Conservation (phyloP, 148 eudicot species). For the Camellia lanceoleosa region DNA sequence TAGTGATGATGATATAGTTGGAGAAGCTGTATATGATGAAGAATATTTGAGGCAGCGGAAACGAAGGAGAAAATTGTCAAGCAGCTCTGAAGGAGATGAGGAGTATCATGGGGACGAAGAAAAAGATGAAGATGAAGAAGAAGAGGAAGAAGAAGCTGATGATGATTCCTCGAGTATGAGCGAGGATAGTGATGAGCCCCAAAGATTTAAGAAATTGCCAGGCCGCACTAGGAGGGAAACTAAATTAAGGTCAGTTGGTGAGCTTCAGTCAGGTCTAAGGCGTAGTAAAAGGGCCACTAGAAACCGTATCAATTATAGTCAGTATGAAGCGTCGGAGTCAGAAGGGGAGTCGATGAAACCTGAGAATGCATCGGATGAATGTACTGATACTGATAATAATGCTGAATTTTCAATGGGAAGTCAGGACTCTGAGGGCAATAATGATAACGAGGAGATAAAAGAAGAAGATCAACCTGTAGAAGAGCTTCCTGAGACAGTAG, state of each 20-base stretch:
- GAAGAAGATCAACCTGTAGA: slow-evolving; percentile 27
- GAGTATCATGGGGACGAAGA: slow-evolving; percentile 74
- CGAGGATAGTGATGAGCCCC: slow-evolving; percentile 60
- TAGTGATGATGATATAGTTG: slow-evolving; percentile 85
- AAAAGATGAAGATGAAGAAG: slow-evolving; percentile 49
- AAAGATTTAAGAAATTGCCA: slow-evolving; percentile 32
- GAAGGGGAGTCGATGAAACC: slow-evolving; percentile 53
- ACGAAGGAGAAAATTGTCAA: slow-evolving; percentile 46
- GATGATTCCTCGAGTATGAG: slow-evolving; percentile 49
- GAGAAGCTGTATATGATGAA: slow-evolving; percentile 87
- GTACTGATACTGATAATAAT: slow-evolving; percentile 38
- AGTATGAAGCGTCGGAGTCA: slow-evolving; percentile 62
- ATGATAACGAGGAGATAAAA: slow-evolving; percentile 29
- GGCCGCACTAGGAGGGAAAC: slow-evolving; percentile 57
- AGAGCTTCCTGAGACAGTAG: slow-evolving; percentile 24
- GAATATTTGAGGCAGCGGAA: slow-evolving; percentile 56
- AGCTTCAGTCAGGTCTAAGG: slow-evolving; percentile 57
- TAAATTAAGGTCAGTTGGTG: slow-evolving; percentile 47
- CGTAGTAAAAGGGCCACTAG: slow-evolving; percentile 73
- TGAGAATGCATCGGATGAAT: slow-evolving; percentile 38
- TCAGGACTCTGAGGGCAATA: slow-evolving; percentile 42
- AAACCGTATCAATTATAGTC: slow-evolving; percentile 53
- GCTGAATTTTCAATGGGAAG: slow-evolving; percentile 49
- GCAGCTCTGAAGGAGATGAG: slow-evolving; percentile 82
- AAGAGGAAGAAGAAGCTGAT: slow-evolving; percentile 50